Evolutionary conservation across 257 asterid genomes (phyloP), one percentile per base, ranked within the genome.

Genomic region (Primulina huaijiensis): DNA sequence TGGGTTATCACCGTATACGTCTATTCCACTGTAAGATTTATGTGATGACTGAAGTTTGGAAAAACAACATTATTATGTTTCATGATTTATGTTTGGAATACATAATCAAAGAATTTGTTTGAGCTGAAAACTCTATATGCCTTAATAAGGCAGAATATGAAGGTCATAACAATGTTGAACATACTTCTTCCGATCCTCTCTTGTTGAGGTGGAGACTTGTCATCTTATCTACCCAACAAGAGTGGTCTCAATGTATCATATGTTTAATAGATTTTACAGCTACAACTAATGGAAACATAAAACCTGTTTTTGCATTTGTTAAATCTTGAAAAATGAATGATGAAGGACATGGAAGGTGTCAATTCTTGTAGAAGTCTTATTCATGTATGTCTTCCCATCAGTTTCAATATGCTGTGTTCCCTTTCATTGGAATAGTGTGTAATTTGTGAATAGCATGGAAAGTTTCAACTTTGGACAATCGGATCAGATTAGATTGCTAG

Each of bases 41-140:
- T 67, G 43, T 17, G 16, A 40, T 38, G 46, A 29, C 61, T 50
- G 63, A 30, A 25, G 27, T 43, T 50, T 5, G 37, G 62, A 63
- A 17, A 19, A 25, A 29, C 40, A 55, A 6, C 67, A 37, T 23
- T n/a, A 37, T 38, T 31, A 10, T 69, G 64, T 62, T 37, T 17
- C 34, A 16, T 40, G 21, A 25, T 29, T 62, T 27, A 3, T n/a
- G 34, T 17, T 37, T 59, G 61, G 21, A 57, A 6, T 38, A 38
- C 27, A 16, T 6, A 38, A 56, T 31, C 62, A 67, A 50, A 71
- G 71, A 68, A 63, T 29, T 37, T n/a, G 17, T 61, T n/a, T 16
- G 65, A 57, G 21, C 11, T n/a, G 20, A 55, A 64, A 69, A 56
- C 43, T 69, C 6, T 38, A 57, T 37, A 21, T 56, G 6, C 9